These are phyloP conservation scores for Clavispora asparagi DNA, from an alignment of 805 yeast genomes.

Conservation along the genomic window DNA sequence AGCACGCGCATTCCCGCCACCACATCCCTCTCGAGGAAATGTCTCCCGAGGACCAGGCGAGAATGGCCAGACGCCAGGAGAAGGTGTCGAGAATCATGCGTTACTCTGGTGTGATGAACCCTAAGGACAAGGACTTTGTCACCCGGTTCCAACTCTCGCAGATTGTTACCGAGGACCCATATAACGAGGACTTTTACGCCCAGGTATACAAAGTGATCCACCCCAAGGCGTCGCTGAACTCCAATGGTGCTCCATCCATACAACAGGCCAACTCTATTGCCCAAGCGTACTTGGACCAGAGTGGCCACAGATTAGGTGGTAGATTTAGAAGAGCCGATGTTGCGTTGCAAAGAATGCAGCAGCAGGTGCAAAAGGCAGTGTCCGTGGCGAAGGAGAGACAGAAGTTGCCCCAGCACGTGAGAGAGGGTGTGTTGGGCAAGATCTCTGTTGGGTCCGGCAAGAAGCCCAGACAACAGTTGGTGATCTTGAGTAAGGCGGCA, in stretches of 20 bases:
- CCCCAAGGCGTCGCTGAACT: slow-evolving; percentile 24
- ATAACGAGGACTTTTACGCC: slow-evolving; percentile 92
- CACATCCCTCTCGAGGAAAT: slow-evolving; percentile 29
- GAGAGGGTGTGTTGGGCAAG: slow-evolving; percentile 88
- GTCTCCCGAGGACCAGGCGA: slow-evolving; percentile 69
- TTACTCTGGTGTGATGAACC: slow-evolving; percentile 93
- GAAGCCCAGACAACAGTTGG: slow-evolving; percentile 83
- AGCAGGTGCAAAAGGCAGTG: slow-evolving; percentile 94
- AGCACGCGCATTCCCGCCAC: slow-evolving; percentile 20
- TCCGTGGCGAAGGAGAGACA: slow-evolving; percentile 90
- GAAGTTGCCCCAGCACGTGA: slow-evolving; percentile 55
- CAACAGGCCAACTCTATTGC: slow-evolving; percentile 78
- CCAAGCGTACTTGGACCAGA: slow-evolving; percentile 83
- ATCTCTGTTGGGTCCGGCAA: slow-evolving; percentile 74
- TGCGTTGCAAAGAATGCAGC: slow-evolving; percentile 95
- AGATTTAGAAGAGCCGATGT: slow-evolving; percentile 79
- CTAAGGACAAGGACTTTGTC: slow-evolving; percentile 93
- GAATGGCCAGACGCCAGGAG: slow-evolving; percentile 61
- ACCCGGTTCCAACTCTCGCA: slow-evolving; percentile 92
- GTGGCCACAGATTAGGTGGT: slow-evolving; percentile 88
- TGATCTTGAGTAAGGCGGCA: slow-evolving; percentile 49
- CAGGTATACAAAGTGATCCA: slow-evolving; percentile 74
- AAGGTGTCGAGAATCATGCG: slow-evolving; percentile 71
- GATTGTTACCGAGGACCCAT: slow-evolving; percentile 95
- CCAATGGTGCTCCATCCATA: slow-evolving; percentile 21